Percentiles rank a stretch among this genome's conserved stretches.
Evolutionary conservation across 2,329 filamentous ascomycete species (phyloP).

Genomic region (Aspergillus eucalypticola): DNA sequence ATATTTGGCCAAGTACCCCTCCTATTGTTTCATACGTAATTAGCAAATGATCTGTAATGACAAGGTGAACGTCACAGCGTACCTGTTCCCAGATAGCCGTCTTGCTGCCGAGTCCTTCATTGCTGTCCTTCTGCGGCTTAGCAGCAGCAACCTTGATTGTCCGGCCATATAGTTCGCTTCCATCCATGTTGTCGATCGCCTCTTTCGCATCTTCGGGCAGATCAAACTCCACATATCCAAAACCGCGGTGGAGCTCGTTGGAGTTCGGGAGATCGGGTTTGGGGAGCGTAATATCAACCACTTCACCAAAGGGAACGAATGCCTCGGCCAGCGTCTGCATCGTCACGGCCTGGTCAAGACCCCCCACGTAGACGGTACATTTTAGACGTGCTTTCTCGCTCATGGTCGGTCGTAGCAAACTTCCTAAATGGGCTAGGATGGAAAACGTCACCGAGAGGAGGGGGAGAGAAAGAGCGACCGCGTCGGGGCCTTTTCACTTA

Average conservation of each 20-base stretch:
- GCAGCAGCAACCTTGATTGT: constrained; percentile 90
- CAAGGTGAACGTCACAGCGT: constrained; percentile 31
- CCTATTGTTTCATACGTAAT: constrained; percentile 56
- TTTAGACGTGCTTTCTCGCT: constrained; percentile 81
- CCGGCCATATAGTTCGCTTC: constrained; percentile 88
- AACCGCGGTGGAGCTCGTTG: constrained; percentile 80
- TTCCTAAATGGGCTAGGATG: neutral
- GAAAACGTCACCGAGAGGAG: neutral
- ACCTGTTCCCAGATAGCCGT: constrained; percentile 98
- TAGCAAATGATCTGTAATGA: constrained; percentile 13
- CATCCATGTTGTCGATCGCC: constrained; percentile 99
- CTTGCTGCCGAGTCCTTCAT: constrained; percentile 86
- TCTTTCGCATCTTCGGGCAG: constrained; percentile 82
- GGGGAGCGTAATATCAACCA: constrained; percentile 85
- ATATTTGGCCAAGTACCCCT: constrained; percentile 88
- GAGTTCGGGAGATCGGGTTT: constrained; percentile 81
- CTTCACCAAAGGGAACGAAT: constrained; percentile 96
- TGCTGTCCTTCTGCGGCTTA: constrained; percentile 85
- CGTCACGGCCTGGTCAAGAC: constrained; percentile 77
- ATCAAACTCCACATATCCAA: constrained; percentile 96
- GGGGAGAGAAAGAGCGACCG: neutral
- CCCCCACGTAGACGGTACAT: constrained; percentile 88
- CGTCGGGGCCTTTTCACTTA: no score
- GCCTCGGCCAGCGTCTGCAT: constrained; percentile 77
- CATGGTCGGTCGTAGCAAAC: constrained; percentile 55